A percentile compares a stretch with the other conserved stretches of the same genome.
Conservation (phyloP, 805 yeast genomes). For the Yarrowia divulgata region DNA sequence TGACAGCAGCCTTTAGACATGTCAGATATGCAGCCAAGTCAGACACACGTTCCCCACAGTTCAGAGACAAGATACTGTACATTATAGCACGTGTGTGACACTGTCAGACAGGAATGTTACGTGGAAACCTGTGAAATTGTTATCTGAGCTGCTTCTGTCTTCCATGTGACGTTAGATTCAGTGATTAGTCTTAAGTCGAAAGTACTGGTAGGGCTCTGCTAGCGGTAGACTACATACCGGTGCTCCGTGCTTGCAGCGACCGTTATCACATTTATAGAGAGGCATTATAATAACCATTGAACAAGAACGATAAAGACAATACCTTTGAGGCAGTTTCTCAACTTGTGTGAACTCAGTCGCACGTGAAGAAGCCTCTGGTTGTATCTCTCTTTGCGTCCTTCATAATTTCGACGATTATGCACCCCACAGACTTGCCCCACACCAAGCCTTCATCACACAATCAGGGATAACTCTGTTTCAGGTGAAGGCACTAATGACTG, state of each 20-base stretch:
- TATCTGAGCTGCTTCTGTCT: not conserved
- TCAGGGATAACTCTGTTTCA: constrained; percentile 11
- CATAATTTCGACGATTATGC: not conserved
- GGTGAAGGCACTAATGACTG: constrained; percentile 10
- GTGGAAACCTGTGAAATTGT: not conserved
- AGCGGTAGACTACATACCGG: no score
- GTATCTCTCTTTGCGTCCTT: not conserved
- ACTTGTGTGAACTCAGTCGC: not conserved
- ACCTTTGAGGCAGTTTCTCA: not conserved
- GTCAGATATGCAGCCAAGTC: not conserved
- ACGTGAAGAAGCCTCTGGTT: not conserved
- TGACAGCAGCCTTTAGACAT: not conserved
- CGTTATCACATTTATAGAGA: not conserved
- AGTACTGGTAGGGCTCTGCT: not conserved
- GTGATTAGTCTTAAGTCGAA: not conserved
- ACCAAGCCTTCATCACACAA: not conserved
- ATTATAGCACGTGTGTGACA: not conserved
- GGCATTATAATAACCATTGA: not conserved
- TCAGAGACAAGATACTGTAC: no score
- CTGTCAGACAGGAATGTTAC: not conserved
- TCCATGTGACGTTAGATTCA: not conserved
- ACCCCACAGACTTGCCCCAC: constrained; percentile 20
- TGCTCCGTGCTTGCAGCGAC: not conserved
- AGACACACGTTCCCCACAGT: not conserved
- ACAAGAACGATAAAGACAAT: not conserved